Evolutionary conservation across 116 monocot species (phyloP).

Genomic region (Trichopus zeylanicus): DNA sequence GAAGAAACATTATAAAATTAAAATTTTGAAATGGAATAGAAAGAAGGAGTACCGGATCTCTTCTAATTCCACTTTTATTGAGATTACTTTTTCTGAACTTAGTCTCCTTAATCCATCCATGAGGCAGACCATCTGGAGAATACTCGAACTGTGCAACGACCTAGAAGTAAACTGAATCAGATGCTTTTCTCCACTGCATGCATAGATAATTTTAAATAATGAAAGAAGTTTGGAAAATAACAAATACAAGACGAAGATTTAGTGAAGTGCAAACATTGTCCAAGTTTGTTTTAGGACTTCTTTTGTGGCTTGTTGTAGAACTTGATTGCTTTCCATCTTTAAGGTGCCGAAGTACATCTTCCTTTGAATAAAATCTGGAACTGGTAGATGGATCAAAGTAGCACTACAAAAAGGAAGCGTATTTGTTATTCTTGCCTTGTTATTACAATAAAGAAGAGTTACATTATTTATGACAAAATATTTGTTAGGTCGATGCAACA

Average conservation of each 20-base stretch:
- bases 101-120: slow-evolving; percentile 37
- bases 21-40: no score
- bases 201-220: not conserved
- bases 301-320: not conserved
- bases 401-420: slow-evolving; percentile 13
- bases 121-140: slow-evolving; percentile 24
- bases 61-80: slow-evolving; percentile 10
- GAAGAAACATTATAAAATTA: no score
- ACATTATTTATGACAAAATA: no score
- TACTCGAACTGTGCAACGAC: slow-evolving; percentile 10
- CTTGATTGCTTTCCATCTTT: slow-evolving; percentile 1
- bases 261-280: slow-evolving; percentile 15
- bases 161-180: slow-evolving; percentile 1
- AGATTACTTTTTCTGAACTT: slow-evolving; percentile 5
- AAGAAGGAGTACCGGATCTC: slow-evolving; percentile 19
- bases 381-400: slow-evolving; percentile 28
- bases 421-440: not conserved
- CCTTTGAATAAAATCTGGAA: slow-evolving; percentile 24
- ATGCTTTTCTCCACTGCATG: not conserved
- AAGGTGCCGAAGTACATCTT: slow-evolving; percentile 20
- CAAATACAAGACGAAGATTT: not conserved
- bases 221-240: not conserved
- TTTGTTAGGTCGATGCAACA: no score
- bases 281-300: not conserved
- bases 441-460: not conserved